Evolutionary conservation across 1,284 basidiomycete species (phyloP).

Genomic region (Baeospora myosura): DNA sequence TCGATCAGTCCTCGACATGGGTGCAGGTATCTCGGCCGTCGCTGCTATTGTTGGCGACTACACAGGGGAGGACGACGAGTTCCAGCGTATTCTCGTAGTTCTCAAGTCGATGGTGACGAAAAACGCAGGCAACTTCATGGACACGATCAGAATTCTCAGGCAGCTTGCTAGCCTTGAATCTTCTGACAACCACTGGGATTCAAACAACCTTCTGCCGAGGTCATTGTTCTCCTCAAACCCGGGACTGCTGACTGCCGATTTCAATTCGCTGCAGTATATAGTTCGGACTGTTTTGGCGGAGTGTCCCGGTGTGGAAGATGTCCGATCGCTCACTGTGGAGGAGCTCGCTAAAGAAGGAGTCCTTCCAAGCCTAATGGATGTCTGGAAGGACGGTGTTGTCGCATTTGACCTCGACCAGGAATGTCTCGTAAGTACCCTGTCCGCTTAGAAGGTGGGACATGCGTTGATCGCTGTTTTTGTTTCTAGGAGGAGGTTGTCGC

Average conservation of each 20-base stretch:
- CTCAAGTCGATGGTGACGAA: constrained; percentile 49
- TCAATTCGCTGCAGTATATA: constrained; percentile 33
- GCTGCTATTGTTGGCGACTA: constrained; percentile 42
- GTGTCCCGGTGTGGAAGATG: constrained; percentile 41
- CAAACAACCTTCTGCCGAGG: constrained; percentile 43
- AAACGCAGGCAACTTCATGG: constrained; percentile 39
- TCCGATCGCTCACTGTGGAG: constrained; percentile 45
- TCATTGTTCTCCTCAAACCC: constrained; percentile 50
- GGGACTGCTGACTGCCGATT: constrained; percentile 52
- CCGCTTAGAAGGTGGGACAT: background rate
- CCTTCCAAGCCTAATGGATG: constrained; percentile 41
- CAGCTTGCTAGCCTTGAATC: constrained; percentile 38
- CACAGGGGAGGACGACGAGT: constrained; percentile 29
- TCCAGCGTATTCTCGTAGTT: constrained; percentile 37
- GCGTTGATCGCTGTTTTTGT: background rate
- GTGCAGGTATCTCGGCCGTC: constrained; percentile 50
- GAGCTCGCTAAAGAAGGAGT: constrained; percentile 50
- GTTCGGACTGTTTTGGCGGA: constrained; percentile 48
- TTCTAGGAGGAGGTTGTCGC: constrained; percentile 7
- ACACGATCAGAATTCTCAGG: constrained; percentile 44
- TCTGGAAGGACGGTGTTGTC: constrained; percentile 50
- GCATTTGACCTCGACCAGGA: too few species aligned
- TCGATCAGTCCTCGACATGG: constrained; percentile 48
- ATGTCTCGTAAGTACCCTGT: background rate
- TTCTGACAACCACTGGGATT: constrained; percentile 33